A percentile compares a stretch with the other conserved stretches of the same genome.
phyloP scores from a whole-genome alignment of 1,284 basidiomycete genomes.

The Pulveroboletus sp. region DNA sequence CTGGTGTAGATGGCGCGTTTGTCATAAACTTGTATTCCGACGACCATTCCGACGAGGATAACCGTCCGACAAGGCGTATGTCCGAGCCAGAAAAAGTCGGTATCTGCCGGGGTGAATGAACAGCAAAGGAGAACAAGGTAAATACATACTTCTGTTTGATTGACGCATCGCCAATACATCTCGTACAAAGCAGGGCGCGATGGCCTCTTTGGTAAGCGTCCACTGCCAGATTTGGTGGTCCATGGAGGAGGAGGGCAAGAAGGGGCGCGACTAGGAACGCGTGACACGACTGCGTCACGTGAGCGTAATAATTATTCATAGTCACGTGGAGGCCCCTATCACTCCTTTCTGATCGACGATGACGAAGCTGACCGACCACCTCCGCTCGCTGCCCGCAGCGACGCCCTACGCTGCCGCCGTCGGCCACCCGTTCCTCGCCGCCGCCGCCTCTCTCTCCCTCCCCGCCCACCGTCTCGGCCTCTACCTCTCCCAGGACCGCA shows the following conservation, averaged over 20 bases:
- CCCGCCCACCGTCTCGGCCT: constrained; percentile 48
- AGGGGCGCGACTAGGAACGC: constrained; percentile 2
- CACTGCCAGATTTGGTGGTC: constrained; percentile 49
- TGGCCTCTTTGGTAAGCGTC: constrained; percentile 60
- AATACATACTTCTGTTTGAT: constrained; percentile 39
- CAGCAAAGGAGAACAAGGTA: not conserved
- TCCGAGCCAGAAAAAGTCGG: constrained; percentile 70
- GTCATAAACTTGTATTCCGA: constrained; percentile 62
- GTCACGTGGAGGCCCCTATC: not conserved
- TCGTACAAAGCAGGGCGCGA: constrained; percentile 60
- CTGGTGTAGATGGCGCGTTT: constrained; percentile 58
- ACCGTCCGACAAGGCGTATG: constrained; percentile 69
- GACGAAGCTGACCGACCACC: constrained; percentile 22
- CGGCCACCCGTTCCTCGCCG: constrained; percentile 55
- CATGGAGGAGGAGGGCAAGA: not conserved
- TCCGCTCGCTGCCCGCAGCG: constrained; percentile 40
- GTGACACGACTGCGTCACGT: constrained; percentile 12
- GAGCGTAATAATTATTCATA: not conserved
- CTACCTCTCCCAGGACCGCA: constrained; percentile 67
- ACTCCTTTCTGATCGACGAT: not conserved
- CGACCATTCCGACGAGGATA: constrained; percentile 58
- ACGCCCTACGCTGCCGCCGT: constrained; percentile 50
- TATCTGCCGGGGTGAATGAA: constrained; percentile 30
- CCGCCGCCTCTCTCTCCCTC: constrained; percentile 54
- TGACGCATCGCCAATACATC: constrained; percentile 60